Percentiles rank a stretch among this genome's conserved stretches.
phyloP scores from a whole-genome alignment of 495 filamentous ascomycete species.

The Aspergillus sclerotioniger region DNA sequence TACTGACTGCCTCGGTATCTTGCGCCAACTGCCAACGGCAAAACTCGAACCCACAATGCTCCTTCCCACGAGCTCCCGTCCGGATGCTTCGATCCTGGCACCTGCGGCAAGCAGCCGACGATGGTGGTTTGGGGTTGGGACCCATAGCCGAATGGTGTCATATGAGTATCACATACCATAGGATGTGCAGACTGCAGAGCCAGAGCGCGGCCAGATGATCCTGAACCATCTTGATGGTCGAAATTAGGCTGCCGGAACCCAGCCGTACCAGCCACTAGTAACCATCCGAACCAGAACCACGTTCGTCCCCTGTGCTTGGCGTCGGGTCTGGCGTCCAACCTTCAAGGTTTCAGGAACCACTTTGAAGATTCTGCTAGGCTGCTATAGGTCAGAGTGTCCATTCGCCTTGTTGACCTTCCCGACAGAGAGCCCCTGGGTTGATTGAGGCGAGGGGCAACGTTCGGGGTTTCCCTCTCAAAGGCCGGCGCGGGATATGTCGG shows the following conservation, averaged over 20 bases:
- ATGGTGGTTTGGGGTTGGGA: not conserved
- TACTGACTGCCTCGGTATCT: too few species aligned
- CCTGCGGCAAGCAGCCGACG: not conserved
- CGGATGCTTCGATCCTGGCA: not conserved
- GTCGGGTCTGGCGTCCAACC: not conserved
- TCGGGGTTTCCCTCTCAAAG: not conserved
- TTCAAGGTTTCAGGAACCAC: constrained; percentile 18
- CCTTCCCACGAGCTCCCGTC: too few species aligned
- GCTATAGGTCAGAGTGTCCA: not conserved
- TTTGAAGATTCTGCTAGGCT: not conserved
- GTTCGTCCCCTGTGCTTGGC: constrained; percentile 13
- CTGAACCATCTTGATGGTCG: not conserved
- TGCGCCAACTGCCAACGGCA: not conserved
- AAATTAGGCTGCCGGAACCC: not conserved
- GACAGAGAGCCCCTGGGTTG: constrained; percentile 3
- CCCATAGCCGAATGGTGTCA: not conserved
- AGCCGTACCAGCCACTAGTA: not conserved
- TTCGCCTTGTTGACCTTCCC: constrained; percentile 1
- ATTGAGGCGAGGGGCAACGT: not conserved
- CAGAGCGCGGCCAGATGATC: not conserved
- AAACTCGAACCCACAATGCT: not conserved
- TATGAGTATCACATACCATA: not conserved
- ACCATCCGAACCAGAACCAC: not conserved
- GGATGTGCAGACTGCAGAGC: not conserved
- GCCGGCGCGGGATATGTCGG: not conserved